phyloP scores from a whole-genome alignment of 1,284 basidiomycete genomes.

The Melanopsichium pennsylvanicum region DNA sequence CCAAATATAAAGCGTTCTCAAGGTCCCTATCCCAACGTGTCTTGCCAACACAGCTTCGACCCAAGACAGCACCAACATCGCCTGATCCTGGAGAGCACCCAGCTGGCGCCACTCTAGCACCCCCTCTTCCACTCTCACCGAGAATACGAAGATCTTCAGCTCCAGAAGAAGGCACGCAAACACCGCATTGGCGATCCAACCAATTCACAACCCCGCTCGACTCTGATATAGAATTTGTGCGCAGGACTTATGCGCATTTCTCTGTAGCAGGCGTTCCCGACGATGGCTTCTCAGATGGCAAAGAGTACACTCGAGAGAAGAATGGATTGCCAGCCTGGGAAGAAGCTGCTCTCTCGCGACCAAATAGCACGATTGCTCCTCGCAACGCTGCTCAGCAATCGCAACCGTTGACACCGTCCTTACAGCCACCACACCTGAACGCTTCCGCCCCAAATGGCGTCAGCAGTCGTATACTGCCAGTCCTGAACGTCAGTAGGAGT shows the following conservation, averaged over 20 bases:
- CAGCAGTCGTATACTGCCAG: slow-evolving; percentile 4
- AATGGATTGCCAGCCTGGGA: slow-evolving; percentile 48
- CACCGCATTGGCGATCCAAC: slow-evolving; percentile 18
- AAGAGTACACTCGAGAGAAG: slow-evolving; percentile 59
- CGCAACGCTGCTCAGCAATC: neutral
- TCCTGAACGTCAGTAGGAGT: slow-evolving; percentile 6
- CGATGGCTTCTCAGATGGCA: slow-evolving; percentile 59
- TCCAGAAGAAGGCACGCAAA: slow-evolving; percentile 19
- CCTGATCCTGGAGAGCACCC: slow-evolving; percentile 4
- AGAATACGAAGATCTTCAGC: slow-evolving; percentile 33
- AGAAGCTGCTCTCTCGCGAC: slow-evolving; percentile 25
- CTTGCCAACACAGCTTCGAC: slow-evolving; percentile 12
- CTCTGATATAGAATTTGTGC: slow-evolving; percentile 55
- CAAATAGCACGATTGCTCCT: slow-evolving; percentile 5
- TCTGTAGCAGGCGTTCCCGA: slow-evolving; percentile 45
- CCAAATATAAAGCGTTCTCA: slow-evolving; percentile 8
- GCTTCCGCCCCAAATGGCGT: neutral
- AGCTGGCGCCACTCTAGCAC: slow-evolving; percentile 8
- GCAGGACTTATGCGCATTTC: slow-evolving; percentile 60
- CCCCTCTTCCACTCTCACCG: slow-evolving; percentile 10
- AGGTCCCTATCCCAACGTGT: slow-evolving; percentile 23
- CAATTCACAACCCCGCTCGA: slow-evolving; percentile 34
- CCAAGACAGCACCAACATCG: slow-evolving; percentile 13
- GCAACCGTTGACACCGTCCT: neutral
- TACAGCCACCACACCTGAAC: neutral